Evolutionary conservation across 768 basidiomycete species (phyloP).

Genomic region (Leucosporidium creatinivorum): DNA sequence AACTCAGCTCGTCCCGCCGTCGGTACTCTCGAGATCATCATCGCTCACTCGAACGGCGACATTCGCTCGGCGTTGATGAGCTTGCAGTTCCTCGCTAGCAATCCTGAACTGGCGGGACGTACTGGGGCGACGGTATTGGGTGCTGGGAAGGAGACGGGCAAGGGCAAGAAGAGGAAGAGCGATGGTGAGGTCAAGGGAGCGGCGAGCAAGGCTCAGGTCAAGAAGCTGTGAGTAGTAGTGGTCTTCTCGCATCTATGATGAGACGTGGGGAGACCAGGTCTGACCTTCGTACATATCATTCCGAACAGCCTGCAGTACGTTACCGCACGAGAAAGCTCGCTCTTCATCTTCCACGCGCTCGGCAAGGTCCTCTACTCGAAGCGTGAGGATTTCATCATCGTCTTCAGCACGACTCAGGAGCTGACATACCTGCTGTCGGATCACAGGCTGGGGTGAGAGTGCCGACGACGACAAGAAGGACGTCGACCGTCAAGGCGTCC

Average conservation of each 20-base stretch:
- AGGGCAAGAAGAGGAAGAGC: slow-evolving; percentile 39
- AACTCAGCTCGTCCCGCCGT: slow-evolving; percentile 43
- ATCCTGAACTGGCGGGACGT: slow-evolving; percentile 21
- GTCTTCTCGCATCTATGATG: no score
- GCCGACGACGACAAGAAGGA: slow-evolving; percentile 37
- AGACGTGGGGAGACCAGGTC: no score
- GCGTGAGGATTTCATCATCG: slow-evolving; percentile 47
- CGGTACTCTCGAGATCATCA: slow-evolving; percentile 64
- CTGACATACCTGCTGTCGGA: not conserved
- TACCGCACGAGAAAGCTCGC: slow-evolving; percentile 72
- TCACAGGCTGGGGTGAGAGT: slow-evolving; percentile 34
- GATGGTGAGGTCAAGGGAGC: slow-evolving; percentile 29
- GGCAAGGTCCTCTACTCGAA: slow-evolving; percentile 95
- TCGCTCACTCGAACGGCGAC: slow-evolving; percentile 78
- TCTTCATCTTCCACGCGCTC: slow-evolving; percentile 82
- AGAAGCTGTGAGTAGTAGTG: slow-evolving; percentile 39
- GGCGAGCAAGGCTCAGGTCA: slow-evolving; percentile 14
- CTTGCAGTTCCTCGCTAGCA: slow-evolving; percentile 67
- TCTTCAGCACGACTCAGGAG: not conserved
- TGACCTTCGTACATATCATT: no score
- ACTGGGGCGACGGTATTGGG: slow-evolving; percentile 17
- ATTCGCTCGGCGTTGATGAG: slow-evolving; percentile 90
- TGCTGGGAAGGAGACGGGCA: slow-evolving; percentile 37
- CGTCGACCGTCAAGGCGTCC: slow-evolving; percentile 14
- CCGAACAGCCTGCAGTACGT: slow-evolving; percentile 58